A percentile compares a stretch with the other conserved stretches of the same genome.
phyloP scores from a whole-genome alignment of 1,284 basidiomycete species.

The Tilletia setariae region DNA sequence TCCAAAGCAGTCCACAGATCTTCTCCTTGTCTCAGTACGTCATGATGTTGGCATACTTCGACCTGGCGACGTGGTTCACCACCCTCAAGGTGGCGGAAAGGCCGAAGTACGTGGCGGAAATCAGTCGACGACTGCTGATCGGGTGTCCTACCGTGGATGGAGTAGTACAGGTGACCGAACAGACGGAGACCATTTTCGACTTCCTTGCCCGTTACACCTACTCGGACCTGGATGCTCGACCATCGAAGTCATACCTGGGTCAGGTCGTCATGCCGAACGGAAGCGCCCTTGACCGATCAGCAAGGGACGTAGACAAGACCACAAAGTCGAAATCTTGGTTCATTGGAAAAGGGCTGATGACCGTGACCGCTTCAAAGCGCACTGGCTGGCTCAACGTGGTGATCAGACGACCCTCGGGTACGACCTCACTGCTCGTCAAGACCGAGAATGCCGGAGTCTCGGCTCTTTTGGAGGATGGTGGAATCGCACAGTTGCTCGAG shows the following conservation, averaged over 20 bases:
- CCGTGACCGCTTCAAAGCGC: slow-evolving; percentile 70
- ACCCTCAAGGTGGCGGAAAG: slow-evolving; percentile 81
- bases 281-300: slow-evolving; percentile 33
- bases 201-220: slow-evolving; percentile 95
- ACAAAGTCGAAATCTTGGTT: slow-evolving; percentile 71
- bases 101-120: slow-evolving; percentile 76
- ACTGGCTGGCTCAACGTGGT: slow-evolving; percentile 86
- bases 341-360: slow-evolving; percentile 79
- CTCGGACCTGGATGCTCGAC: slow-evolving; percentile 86
- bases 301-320: slow-evolving; percentile 32
- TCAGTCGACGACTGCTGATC: slow-evolving; percentile 79
- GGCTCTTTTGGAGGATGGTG: slow-evolving; percentile 45
- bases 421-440: slow-evolving; percentile 76
- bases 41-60: slow-evolving; percentile 85
- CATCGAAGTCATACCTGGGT: slow-evolving; percentile 73
- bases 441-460: slow-evolving; percentile 70
- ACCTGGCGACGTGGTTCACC: slow-evolving; percentile 93
- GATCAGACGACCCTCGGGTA: slow-evolving; percentile 82
- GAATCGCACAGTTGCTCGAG: slow-evolving; percentile 14
- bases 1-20: slow-evolving; percentile 53
- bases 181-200: slow-evolving; percentile 94
- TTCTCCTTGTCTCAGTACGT: slow-evolving; percentile 95
- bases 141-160: slow-evolving; percentile 68
- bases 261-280: slow-evolving; percentile 60
- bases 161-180: slow-evolving; percentile 73